Base-by-base conservation (phyloP, 306 rosid genomes). In the Geum urbanum region DNA sequence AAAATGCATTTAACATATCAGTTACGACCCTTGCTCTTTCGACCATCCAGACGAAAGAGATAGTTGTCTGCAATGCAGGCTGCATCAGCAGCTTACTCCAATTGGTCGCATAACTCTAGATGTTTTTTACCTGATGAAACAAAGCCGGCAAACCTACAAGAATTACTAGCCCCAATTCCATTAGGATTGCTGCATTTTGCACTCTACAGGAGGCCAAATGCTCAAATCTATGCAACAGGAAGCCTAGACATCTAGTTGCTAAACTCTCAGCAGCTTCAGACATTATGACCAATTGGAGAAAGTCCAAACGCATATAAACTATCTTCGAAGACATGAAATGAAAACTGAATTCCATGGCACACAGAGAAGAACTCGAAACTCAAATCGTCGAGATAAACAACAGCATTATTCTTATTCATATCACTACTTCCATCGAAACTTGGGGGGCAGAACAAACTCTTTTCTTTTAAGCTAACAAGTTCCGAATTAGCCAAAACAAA, bases 381-480 rank as follows among this genome's bases (percentile, higher is more conserved):
- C 19, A 3, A 4, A 15, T 14, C 6, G 32, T 2, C 2, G 24
- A 37, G 22, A 59, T 14, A 49, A 58, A 57, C 15, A 5, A 49
- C 49, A 15, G 22, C 8, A 24, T 56, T 50, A 72, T 65, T 58
- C 62, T 15, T 14, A 14, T 39, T 53, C 64, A 16, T 70, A 70
- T 40, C 69, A 55, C 37, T 71, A 48, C 5, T n/a, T 77, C 51
- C 61, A 66, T 48, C 35, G 47, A 16, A 63, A 46, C 6, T 57
- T 47, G 32, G 56, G 32, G 56, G 47, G 45, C 60, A 71, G 5
- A 3, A 22, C 66, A 56, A 41, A 9, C n/a, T 12, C 12, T 18
- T 1, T n/a, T n/a, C n/a, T 32, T 32, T 32, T 27, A 71, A 55
- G 71, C 71, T 9, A 72, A 66, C 78, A 75, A 55, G 18, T 65